Evolutionary conservation across 371 early-diverging fungal species (phyloP).

Genomic region (Apophysomyces elegans): DNA sequence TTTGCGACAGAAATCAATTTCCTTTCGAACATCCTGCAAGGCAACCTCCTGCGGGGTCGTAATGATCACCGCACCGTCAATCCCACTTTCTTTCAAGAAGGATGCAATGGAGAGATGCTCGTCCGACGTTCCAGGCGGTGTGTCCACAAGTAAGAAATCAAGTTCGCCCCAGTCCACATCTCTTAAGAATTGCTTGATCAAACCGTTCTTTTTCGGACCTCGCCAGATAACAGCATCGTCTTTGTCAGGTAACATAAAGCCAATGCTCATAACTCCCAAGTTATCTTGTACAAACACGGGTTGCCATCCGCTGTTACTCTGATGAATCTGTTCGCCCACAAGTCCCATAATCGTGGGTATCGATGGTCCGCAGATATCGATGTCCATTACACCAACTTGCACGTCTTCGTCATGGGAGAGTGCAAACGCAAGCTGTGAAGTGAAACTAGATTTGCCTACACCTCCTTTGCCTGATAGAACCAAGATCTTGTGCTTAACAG

Average conservation of each 20-base stretch:
- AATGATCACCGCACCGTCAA: constrained; percentile 93
- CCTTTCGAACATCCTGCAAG: constrained; percentile 94
- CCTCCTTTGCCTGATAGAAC: constrained; percentile 99
- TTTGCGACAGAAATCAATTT: constrained; percentile 95
- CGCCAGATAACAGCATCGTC: constrained; percentile 99
- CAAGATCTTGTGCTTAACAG: constrained; percentile 84
- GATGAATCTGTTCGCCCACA: constrained; percentile 87
- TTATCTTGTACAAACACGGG: constrained; percentile 94
- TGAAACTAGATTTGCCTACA: constrained; percentile 95
- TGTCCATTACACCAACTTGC: constrained; percentile 95
- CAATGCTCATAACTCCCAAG: constrained; percentile 93
- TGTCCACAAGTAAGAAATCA: constrained; percentile 97
- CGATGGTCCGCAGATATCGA: constrained; percentile 99
- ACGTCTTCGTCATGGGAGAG: constrained; percentile 66
- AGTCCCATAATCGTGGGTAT: constrained; percentile 93
- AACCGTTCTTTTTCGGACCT: constrained; percentile 95
- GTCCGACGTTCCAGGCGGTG: constrained; percentile 99
- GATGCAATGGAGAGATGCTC: constrained; percentile 93
- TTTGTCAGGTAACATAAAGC: constrained; percentile 88
- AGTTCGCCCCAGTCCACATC: constrained; percentile 95
- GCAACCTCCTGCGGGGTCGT: constrained; percentile 99
- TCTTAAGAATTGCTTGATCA: constrained; percentile 96
- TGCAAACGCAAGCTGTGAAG: constrained; percentile 80
- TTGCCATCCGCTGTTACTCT: constrained; percentile 83
- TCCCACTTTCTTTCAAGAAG: constrained; percentile 77